A percentile compares a stretch with the other conserved stretches of the same genome.
Conservation (phyloP, 2,329 filamentous ascomycete genomes). For the Talaromyces sp. region DNA sequence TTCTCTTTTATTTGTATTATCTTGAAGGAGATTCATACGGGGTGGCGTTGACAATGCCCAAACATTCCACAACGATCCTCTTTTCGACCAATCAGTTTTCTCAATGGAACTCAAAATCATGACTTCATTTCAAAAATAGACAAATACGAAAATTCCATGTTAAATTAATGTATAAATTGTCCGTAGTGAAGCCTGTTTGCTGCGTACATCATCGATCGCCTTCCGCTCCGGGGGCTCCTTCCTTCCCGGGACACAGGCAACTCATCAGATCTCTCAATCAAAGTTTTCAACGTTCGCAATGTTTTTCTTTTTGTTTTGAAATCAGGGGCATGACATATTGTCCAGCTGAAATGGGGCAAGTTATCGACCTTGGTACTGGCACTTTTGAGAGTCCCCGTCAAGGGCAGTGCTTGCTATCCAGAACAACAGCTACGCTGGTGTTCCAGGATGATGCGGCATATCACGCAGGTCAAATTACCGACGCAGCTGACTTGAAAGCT, state of each 20-base stretch:
- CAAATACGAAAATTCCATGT: not conserved
- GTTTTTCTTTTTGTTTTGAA: not conserved
- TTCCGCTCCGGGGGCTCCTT: conserved; percentile 2
- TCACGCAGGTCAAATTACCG: no score
- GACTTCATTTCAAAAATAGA: not conserved
- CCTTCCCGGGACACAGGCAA: not conserved
- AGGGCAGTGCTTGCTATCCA: conserved; percentile 6
- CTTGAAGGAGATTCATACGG: not conserved
- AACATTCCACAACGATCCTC: not conserved
- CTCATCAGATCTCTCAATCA: not conserved
- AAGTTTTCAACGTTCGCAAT: not conserved
- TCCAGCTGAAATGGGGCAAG: conserved; percentile 4
- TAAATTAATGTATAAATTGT: not conserved
- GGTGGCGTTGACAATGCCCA: not conserved
- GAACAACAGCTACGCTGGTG: conserved; percentile 5
- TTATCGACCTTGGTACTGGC: conserved; percentile 6
- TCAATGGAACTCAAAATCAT: not conserved
- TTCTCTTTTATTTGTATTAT: not conserved
- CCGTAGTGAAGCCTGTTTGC: not conserved
- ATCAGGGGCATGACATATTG: not conserved
- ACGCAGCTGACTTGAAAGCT: not conserved
- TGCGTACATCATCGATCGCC: not conserved
- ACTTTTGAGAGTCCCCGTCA: not conserved
- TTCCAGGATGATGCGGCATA: not conserved
- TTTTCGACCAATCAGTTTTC: not conserved